phyloP scores from a whole-genome alignment of 2,329 filamentous ascomycete genomes.

The Colletotrichum endophyticum region DNA sequence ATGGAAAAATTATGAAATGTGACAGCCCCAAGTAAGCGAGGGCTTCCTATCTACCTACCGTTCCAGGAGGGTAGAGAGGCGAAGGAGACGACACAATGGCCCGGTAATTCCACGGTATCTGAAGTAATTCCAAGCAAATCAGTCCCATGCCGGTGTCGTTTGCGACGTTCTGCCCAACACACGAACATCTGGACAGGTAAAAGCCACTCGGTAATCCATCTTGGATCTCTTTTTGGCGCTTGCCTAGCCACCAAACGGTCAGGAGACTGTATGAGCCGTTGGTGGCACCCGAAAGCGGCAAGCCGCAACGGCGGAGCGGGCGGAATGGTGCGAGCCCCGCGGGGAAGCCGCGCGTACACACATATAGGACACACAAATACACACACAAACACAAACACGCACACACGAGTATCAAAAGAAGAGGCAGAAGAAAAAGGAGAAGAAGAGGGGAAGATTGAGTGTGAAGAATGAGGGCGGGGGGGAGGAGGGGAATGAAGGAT shows the following conservation, averaged over 20 bases:
- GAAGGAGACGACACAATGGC: background rate
- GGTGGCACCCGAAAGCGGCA: background rate
- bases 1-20: background rate
- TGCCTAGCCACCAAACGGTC: background rate
- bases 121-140: background rate
- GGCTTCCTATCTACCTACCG: background rate
- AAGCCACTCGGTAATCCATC: background rate
- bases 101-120: background rate
- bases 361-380: background rate
- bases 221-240: slow-evolving; percentile 5
- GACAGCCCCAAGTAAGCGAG: background rate
- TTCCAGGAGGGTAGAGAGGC: background rate
- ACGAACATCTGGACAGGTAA: background rate
- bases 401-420: background rate
- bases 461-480: background rate
- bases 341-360: background rate
- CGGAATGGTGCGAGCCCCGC: background rate
- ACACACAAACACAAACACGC: background rate
- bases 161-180: background rate
- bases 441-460: background rate
- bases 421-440: background rate
- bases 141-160: background rate
- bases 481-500: background rate
- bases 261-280: background rate
- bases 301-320: background rate